These are phyloP conservation scores for Hypoxylon trugodes DNA, from an alignment of 495 filamentous ascomycete genomes.

Conservation along the genomic window DNA sequence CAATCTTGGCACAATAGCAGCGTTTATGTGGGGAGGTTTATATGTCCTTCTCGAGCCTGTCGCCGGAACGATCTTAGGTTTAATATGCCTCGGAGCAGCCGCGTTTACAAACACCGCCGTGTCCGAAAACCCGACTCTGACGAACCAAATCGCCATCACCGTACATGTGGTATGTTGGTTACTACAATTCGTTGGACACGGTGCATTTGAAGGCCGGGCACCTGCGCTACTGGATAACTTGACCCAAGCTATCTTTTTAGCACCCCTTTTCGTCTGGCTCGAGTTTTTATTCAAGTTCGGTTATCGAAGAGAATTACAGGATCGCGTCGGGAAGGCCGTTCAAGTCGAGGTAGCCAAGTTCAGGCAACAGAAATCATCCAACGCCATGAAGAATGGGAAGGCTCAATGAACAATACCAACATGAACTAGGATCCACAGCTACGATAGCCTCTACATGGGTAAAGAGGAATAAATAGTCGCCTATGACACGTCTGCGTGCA, in stretches of 20 bases:
- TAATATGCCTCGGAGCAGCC: conserved; percentile 75
- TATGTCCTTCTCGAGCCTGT: conserved; percentile 96
- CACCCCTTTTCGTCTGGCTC: conserved; percentile 98
- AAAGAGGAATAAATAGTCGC: conserved; percentile 9
- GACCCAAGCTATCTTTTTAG: conserved; percentile 89
- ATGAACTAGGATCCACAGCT: background rate
- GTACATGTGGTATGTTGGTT: conserved; percentile 82
- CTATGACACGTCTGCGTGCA: background rate
- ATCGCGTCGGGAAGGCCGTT: conserved; percentile 78
- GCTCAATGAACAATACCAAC: conserved; percentile 24
- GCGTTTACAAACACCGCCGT: conserved; percentile 80
- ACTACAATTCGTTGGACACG: conserved; percentile 90
- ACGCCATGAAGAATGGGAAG: conserved; percentile 48
- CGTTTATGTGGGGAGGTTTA: conserved; percentile 73
- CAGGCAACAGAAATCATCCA: conserved; percentile 44
- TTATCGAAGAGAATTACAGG: conserved; percentile 86
- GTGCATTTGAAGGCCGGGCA: conserved; percentile 85
- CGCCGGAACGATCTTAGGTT: conserved; percentile 76
- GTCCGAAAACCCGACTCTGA: conserved; percentile 66
- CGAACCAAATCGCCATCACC: conserved; percentile 74
- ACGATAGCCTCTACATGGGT: conserved; percentile 1
- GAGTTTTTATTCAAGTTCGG: conserved; percentile 91
- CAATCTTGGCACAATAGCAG: conserved; percentile 79
- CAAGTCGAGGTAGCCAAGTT: conserved; percentile 72
- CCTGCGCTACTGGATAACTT: conserved; percentile 92